Evolutionary conservation across 495 filamentous ascomycete genomes (phyloP).

Genomic region (Xylaria grammica): DNA sequence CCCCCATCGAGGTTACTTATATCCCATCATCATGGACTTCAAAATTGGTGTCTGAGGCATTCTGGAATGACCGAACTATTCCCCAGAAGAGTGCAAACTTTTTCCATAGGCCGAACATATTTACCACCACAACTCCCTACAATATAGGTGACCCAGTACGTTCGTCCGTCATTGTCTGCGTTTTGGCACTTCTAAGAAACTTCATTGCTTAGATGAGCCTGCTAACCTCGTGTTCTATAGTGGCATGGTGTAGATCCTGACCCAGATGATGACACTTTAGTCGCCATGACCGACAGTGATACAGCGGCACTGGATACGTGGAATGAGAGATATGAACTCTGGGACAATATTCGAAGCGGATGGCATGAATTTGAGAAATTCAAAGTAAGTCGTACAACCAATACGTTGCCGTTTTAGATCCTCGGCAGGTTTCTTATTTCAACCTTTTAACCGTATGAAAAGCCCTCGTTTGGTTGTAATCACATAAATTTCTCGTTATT

Average conservation of each 20-base stretch:
- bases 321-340: background rate
- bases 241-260: background rate
- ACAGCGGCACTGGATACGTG: background rate
- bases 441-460: too few relatives aligned
- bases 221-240: background rate
- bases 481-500: too few relatives aligned
- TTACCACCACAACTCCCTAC: background rate
- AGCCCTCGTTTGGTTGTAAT: too few relatives aligned
- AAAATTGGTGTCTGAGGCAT: constrained; percentile 6
- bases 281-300: background rate
- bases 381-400: background rate
- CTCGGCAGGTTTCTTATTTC: too few relatives aligned
- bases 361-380: constrained; percentile 6
- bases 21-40: constrained; percentile 13
- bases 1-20: background rate
- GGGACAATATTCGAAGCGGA: background rate
- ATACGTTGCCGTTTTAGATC: background rate
- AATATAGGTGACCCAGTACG: background rate
- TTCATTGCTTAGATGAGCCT: background rate
- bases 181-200: background rate
- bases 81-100: constrained; percentile 1
- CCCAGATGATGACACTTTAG: background rate
- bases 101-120: constrained; percentile 5
- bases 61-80: background rate
- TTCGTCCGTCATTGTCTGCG: background rate